These are phyloP conservation scores for Colletotrichum salicis DNA, from an alignment of 2,329 filamentous ascomycete species.

Conservation along the genomic window DNA sequence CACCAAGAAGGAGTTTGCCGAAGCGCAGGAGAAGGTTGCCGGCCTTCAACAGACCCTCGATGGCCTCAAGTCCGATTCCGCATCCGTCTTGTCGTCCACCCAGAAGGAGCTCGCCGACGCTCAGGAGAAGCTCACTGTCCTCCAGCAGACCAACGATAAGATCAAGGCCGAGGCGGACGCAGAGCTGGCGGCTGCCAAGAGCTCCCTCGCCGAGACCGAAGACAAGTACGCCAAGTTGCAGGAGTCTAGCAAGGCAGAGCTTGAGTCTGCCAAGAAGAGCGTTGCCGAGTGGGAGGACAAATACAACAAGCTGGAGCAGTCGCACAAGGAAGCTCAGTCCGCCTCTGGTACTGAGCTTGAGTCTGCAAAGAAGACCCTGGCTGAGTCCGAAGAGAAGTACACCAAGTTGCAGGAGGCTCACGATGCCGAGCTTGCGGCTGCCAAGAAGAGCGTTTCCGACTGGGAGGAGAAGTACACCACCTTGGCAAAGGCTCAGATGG, in stretches of 20 bases:
- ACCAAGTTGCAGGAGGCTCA: conserved; percentile 34
- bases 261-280: conserved; percentile 35
- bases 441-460: conserved; percentile 34
- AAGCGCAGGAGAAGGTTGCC: conserved; percentile 42
- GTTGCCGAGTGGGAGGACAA: conserved; percentile 40
- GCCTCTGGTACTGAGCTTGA: conserved; percentile 25
- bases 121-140: conserved; percentile 35
- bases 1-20: conserved; percentile 43
- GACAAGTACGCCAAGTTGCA: conserved; percentile 38
- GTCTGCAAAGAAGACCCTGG: conserved; percentile 21
- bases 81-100: conserved; percentile 42
- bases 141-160: conserved; percentile 42
- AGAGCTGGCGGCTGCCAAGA: conserved; percentile 37
- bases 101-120: conserved; percentile 43
- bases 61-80: conserved; percentile 42
- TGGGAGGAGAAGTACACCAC: conserved; percentile 40
- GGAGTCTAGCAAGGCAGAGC: conserved; percentile 39
- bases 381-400: conserved; percentile 40
- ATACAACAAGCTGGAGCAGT: conserved; percentile 37
- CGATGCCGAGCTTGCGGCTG: conserved; percentile 30
- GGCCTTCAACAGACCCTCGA: conserved; percentile 33
- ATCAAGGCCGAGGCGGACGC: conserved; percentile 41
- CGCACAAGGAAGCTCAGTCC: conserved; percentile 39
- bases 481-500: conserved; percentile 38
- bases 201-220: conserved; percentile 39